These are phyloP conservation scores for Cytospora paraplurivora DNA, from an alignment of 2,329 filamentous ascomycete genomes.

Conservation along the genomic window DNA sequence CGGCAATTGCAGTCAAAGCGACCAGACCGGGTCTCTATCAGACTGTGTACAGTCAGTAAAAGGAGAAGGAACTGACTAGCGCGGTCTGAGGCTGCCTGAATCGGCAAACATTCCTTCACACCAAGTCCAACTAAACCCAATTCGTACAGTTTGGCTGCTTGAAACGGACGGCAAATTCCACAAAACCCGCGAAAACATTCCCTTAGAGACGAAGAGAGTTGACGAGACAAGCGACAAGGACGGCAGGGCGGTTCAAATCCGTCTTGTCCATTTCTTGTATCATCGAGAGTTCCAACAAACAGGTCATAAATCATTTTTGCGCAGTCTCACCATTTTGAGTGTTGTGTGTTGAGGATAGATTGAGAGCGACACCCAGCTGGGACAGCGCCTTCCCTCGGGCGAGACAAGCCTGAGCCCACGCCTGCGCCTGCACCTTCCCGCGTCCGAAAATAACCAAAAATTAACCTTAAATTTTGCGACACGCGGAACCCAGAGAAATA, in stretches of 20 bases:
- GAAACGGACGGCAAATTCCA: no score
- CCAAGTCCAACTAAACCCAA: no score
- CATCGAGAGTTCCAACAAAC: no score
- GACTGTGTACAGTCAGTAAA: not conserved
- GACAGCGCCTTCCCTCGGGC: no score
- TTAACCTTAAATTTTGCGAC: conserved; percentile 25
- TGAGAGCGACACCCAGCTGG: no score
- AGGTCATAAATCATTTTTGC: not conserved
- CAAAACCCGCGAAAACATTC: conserved; percentile 1
- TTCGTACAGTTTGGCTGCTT: no score
- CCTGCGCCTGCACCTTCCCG: conserved; percentile 1
- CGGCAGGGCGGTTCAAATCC: not conserved
- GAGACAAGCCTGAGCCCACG: not conserved
- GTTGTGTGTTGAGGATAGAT: no score
- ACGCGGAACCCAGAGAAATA: conserved; percentile 5
- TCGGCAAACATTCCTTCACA: not conserved
- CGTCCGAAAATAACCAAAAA: conserved; percentile 22
- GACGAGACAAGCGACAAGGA: no score
- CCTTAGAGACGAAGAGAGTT: not conserved
- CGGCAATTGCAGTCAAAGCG: not conserved
- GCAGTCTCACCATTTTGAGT: no score
- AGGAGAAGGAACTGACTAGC: not conserved
- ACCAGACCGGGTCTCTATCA: no score
- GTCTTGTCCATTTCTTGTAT: no score
- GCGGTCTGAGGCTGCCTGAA: conserved; percentile 4